A percentile compares a stretch with the other conserved stretches of the same genome.
Conservation (phyloP, 768 basidiomycete genomes). For the Fibroporia radiculosa region DNA sequence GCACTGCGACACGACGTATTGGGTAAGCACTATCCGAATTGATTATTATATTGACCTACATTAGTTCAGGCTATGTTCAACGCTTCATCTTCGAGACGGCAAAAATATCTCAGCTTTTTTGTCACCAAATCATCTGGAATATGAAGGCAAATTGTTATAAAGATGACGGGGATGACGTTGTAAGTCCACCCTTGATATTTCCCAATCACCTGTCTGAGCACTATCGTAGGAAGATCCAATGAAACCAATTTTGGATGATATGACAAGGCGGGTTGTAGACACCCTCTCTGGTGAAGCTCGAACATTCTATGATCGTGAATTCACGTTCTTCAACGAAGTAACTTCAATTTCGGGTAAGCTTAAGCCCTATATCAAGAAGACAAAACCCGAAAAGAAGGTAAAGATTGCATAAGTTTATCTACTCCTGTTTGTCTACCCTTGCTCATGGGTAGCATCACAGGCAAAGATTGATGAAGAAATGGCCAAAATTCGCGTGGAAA, state of each 20-base stretch:
- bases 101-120: slow-evolving; percentile 95
- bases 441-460: slow-evolving; percentile 31
- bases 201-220: not conserved
- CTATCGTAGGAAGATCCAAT: slow-evolving; percentile 76
- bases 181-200: slow-evolving; percentile 27
- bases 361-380: slow-evolving; percentile 91
- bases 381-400: slow-evolving; percentile 95
- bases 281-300: slow-evolving; percentile 86
- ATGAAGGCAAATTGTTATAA: slow-evolving; percentile 99
- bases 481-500: slow-evolving; percentile 87
- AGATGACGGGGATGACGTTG: slow-evolving; percentile 82
- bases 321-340: slow-evolving; percentile 91
- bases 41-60: not conserved
- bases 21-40: slow-evolving; percentile 38
- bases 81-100: slow-evolving; percentile 96
- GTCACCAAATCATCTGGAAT: slow-evolving; percentile 99
- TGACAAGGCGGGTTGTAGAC: slow-evolving; percentile 72
- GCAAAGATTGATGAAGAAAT: slow-evolving; percentile 99
- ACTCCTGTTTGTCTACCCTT: slow-evolving; percentile 5
- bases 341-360: slow-evolving; percentile 98
- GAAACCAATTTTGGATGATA: slow-evolving; percentile 89
- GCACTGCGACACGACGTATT: slow-evolving; percentile 85
- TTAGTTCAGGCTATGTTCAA: slow-evolving; percentile 72
- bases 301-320: slow-evolving; percentile 90
- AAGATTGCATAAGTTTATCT: slow-evolving; percentile 2